A percentile compares a stretch with the other conserved stretches of the same genome.
Conservation (phyloP, 768 basidiomycete species). For the Phlebiopsis gigantea region DNA sequence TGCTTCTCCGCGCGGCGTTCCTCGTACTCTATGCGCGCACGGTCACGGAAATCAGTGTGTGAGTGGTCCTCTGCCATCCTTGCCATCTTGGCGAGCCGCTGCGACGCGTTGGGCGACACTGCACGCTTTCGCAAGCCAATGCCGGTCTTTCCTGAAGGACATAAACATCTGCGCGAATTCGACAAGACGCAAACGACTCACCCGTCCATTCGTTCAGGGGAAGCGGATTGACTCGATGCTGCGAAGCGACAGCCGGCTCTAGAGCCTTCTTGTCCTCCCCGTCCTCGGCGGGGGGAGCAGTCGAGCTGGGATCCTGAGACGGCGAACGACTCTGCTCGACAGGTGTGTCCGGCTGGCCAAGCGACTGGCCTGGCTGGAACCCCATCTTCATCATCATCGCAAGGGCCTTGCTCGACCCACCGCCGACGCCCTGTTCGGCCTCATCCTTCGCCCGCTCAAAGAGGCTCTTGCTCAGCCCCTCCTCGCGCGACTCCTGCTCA, state of each 20-base stretch:
- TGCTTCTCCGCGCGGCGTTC: constrained; percentile 69
- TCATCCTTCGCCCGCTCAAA: constrained; percentile 74
- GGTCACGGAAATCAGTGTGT: constrained; percentile 62
- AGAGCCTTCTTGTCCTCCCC: constrained; percentile 2
- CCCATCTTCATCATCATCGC: constrained; percentile 95
- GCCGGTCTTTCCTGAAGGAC: constrained; percentile 63
- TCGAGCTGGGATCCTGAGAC: background rate
- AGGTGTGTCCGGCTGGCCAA: constrained; percentile 41
- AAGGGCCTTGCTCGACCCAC: constrained; percentile 67
- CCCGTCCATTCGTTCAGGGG: constrained; percentile 81
- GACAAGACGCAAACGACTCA: constrained; percentile 28
- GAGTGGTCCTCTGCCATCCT: constrained; percentile 50
- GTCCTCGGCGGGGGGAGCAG: background rate
- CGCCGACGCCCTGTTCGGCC: constrained; percentile 38
- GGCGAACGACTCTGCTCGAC: background rate
- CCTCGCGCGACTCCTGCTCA: constrained; percentile 71
- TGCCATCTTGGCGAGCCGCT: constrained; percentile 69
- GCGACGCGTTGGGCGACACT: constrained; percentile 55
- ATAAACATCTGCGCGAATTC: background rate
- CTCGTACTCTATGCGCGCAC: constrained; percentile 68
- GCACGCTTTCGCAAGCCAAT: constrained; percentile 69
- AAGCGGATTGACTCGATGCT: constrained; percentile 61
- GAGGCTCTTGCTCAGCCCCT: constrained; percentile 74
- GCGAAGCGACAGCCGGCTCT: constrained; percentile 7
- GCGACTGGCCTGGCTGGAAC: constrained; percentile 77